Evolutionary conservation across 805 yeast species (phyloP), one percentile per base, ranked within the genome.

Genomic region (Ogataea trehalophila): DNA sequence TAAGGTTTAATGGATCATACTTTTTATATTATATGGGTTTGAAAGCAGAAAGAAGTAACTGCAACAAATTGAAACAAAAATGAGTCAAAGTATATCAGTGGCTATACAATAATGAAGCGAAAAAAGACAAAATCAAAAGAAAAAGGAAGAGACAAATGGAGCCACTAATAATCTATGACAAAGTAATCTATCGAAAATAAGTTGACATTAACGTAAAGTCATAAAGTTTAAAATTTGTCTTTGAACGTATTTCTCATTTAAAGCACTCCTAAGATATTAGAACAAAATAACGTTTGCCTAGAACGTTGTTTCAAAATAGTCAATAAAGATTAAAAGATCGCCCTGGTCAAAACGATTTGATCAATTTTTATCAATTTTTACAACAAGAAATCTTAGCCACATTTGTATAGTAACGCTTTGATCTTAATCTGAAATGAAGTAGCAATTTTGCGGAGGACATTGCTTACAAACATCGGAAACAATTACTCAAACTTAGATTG

Each of bases 241-340:
- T 65, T 85, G 92, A 14, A 79, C 61, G 65, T 82, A 85, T 61
- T 79, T 80, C 0, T 75, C 74, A 23, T 65, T 55, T 68, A 85
- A 68, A 43, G 75, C 76, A 37, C 67, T 58, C 59, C 91, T 75
- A 81, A 81, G 81, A 52, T 79, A 76, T 61, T 83, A 79, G 62
- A 85, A 68, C 50, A 85, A 70, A 55, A 60, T 81, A 85, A 14
- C 80, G n/a, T 70, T 67, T 84, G 89, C 57, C 79, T 73, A 16
- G 83, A 79, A 60, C 77, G 76, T 38, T 67, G 61, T 31, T 67
- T 52, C 69, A 85, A 66, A 22, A 82, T 87, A 49, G 72, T 71
- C 36, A 83, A 70, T 57, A 85, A 85, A 3, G 90, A 79, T 63
- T 77, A 83, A 4, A 87, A 80, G 87, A 85, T 82, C 6, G 91